phyloP scores from a whole-genome alignment of 2,329 filamentous ascomycete species.

The Aspergillus unguis region DNA sequence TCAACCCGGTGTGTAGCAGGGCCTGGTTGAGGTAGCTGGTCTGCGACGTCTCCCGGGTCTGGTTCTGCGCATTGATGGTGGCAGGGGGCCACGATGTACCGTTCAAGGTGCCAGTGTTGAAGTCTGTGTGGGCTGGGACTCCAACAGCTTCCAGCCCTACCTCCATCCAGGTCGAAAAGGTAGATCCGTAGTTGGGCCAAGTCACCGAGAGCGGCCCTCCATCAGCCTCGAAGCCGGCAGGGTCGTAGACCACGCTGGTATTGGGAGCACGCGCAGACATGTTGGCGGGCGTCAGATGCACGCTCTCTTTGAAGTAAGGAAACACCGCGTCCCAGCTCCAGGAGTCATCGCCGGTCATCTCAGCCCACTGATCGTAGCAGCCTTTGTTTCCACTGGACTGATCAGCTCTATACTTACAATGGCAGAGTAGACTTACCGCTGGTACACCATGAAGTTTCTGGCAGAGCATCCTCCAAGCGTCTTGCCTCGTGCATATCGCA shows the following conservation, averaged over 20 bases:
- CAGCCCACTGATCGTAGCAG: slow-evolving; percentile 29
- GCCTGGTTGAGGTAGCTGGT: slow-evolving; percentile 35
- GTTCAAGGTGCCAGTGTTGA: slow-evolving; percentile 44
- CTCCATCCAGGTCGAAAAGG: slow-evolving; percentile 39
- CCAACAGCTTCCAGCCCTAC: slow-evolving; percentile 42
- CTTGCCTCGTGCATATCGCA: slow-evolving; percentile 11
- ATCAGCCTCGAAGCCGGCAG: slow-evolving; percentile 23
- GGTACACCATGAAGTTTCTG: background rate
- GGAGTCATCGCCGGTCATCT: slow-evolving; percentile 29
- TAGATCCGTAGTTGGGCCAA: slow-evolving; percentile 39
- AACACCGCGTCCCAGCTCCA: slow-evolving; percentile 24
- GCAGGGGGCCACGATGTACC: slow-evolving; percentile 49
- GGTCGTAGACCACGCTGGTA: slow-evolving; percentile 21
- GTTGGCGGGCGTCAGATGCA: slow-evolving; percentile 28
- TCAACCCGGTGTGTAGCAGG: slow-evolving; percentile 1
- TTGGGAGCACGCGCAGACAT: slow-evolving; percentile 3
- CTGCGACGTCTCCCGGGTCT: slow-evolving; percentile 50
- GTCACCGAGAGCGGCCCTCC: slow-evolving; percentile 43
- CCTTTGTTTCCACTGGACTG: slow-evolving; percentile 2
- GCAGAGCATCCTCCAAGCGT: slow-evolving; percentile 1
- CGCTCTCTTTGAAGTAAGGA: slow-evolving; percentile 23
- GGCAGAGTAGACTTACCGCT: background rate
- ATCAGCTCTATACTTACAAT: background rate
- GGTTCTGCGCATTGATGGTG: slow-evolving; percentile 37
- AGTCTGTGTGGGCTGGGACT: slow-evolving; percentile 36